Percentiles rank a stretch among this genome's conserved stretches.
Evolutionary conservation across 495 filamentous ascomycete species (phyloP).

Genomic region (Penicillium salamii): DNA sequence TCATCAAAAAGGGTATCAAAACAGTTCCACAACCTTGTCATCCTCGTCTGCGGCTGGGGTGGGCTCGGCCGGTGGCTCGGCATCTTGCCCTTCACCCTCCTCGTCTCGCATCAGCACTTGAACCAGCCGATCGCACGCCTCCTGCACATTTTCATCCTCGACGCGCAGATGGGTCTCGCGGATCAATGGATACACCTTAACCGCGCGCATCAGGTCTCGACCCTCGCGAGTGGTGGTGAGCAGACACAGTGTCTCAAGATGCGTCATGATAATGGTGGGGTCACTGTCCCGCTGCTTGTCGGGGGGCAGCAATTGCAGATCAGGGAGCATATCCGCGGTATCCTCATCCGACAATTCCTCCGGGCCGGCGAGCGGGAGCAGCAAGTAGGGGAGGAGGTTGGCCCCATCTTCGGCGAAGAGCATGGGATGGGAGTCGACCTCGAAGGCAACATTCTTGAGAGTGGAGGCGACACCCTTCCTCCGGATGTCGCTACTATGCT

Average conservation of each 20-base stretch:
- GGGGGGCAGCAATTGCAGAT: constrained; percentile 81
- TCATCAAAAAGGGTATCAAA: constrained; percentile 13
- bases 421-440: constrained; percentile 64
- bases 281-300: constrained; percentile 84
- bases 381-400: constrained; percentile 80
- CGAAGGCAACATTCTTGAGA: constrained; percentile 82
- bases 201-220: constrained; percentile 64
- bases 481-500: constrained; percentile 74
- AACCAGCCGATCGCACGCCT: constrained; percentile 85
- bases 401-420: constrained; percentile 73
- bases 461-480: constrained; percentile 87
- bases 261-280: constrained; percentile 69
- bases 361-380: constrained; percentile 64
- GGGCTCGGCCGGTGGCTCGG: constrained; percentile 18
- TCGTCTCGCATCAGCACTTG: constrained; percentile 89
- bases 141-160: constrained; percentile 75
- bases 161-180: constrained; percentile 79
- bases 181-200: constrained; percentile 87
- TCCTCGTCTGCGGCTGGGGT: constrained; percentile 35
- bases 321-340: constrained; percentile 72
- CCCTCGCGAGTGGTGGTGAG: constrained; percentile 77
- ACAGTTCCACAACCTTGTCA: constrained; percentile 37
- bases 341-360: constrained; percentile 65
- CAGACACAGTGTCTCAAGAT: constrained; percentile 82
- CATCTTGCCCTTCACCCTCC: constrained; percentile 30